These are phyloP conservation scores for Phanerochaete carnosa DNA, from an alignment of 768 basidiomycete genomes.

Conservation along the genomic window DNA sequence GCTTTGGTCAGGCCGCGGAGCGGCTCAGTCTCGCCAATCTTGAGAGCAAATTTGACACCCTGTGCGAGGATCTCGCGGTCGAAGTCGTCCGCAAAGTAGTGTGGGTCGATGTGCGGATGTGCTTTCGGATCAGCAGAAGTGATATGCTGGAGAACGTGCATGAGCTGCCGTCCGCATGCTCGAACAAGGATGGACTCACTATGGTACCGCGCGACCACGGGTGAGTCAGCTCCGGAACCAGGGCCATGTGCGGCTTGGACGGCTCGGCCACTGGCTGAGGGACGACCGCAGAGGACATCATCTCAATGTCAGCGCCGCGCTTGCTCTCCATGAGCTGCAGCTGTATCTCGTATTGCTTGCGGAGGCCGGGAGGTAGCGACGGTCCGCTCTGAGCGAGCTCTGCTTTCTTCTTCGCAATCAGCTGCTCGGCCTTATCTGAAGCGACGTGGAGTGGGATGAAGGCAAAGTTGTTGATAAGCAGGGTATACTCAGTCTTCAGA, in stretches of 20 bases:
- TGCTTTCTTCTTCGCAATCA: not conserved
- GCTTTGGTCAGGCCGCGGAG: not conserved
- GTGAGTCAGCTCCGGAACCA: slow-evolving; percentile 1
- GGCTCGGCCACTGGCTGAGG: not conserved
- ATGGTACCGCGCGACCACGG: slow-evolving; percentile 24
- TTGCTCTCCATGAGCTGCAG: slow-evolving; percentile 1
- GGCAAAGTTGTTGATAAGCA: not conserved
- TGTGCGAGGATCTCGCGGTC: slow-evolving; percentile 8
- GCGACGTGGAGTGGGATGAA: not conserved
- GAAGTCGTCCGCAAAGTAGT: slow-evolving; percentile 20
- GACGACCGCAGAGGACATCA: not conserved
- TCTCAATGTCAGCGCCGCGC: not conserved
- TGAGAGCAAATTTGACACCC: not conserved
- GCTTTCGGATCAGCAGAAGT: slow-evolving; percentile 19
- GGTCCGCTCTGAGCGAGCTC: not conserved
- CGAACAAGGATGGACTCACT: not conserved
- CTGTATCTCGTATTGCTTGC: slow-evolving; percentile 23
- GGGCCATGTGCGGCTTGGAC: slow-evolving; percentile 4
- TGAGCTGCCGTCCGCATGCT: not conserved
- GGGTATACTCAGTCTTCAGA: not conserved
- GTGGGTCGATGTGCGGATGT: slow-evolving; percentile 25
- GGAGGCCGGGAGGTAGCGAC: slow-evolving; percentile 13
- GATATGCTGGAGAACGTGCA: slow-evolving; percentile 11
- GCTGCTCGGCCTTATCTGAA: not conserved
- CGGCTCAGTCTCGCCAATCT: slow-evolving; percentile 2